Evolutionary conservation across 2,329 filamentous ascomycete species (phyloP), one percentile per base, ranked within the genome.

Genomic region (Talaromyces albobiverticillius): DNA sequence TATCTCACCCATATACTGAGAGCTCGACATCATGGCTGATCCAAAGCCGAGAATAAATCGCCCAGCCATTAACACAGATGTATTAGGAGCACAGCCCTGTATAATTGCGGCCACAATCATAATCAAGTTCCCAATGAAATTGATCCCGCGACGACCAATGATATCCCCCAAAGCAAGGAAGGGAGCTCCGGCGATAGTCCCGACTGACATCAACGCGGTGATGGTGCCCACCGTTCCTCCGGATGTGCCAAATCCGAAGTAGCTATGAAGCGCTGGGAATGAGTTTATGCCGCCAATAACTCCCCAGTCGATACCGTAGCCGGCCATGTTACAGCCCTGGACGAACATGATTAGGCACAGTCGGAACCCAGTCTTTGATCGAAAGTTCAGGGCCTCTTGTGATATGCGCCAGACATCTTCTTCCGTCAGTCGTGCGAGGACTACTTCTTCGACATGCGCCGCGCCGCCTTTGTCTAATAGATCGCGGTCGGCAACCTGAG

Each of bases 131-230:
- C 77, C 77, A 9, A 71, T 46, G 46, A 78, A 78, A 57, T 76
- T 78, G 62, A 77, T 69, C 5, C 76, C 77, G 55, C 79, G 76
- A 52, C 79, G 74, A 42, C 80, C 79, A 59, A 81, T 75, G 7
- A 79, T 70, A 63, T 81, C 79, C 57, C 77, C 74, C 7, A 81
- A 69, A 6, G 73, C 70, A 50, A 80, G 70, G 46, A 82, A 78
- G 0, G 78, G 79, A 3, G 79, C 74, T 16, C 79, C 78, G 51
- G 70, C 68, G 46, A 79, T 71, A 6, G 65, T 74, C 22, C 76
- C 76, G 36, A 79, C 75, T 10, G 69, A 73, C 76, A 79, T 79
- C 34, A 79, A 63, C 1, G 76, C 74, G 51, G 77, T 79, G 49
- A 79, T 70, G 2, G 75, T 70, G 2, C 73, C 74, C 22, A 71